Base-by-base conservation (phyloP, 2,329 filamentous ascomycete genomes). In the Monilinia fructicola region DNA sequence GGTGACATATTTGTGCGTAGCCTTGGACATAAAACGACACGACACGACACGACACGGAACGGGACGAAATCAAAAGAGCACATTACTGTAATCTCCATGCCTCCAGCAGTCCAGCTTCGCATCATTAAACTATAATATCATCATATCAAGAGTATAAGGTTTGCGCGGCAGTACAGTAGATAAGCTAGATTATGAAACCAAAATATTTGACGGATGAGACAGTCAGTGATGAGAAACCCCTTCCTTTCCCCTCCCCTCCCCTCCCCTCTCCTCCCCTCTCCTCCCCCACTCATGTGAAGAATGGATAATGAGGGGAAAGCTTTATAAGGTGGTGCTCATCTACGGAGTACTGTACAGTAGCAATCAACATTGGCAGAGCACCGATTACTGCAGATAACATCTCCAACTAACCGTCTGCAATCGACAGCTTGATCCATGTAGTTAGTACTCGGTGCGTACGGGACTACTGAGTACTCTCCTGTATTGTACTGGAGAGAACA, bases 171-270 rank as follows among this genome's bases (percentile, higher is more conserved):
- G 61, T 48, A 59, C 23, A 60, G n/a, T n/a, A n/a, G n/a, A n/a
- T n/a, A n/a, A n/a, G n/a, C n/a, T n/a, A n/a, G n/a, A n/a, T n/a
- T 40, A 38, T 70, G 70, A 71, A 71, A 70, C 70, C 42, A 31
- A 38, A 65, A 48, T 35, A 35, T 3, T 53, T 42, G 44, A 65
- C 59, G 18, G 44, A 65, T 65, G 63, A 65, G 54, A 65, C 54
- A 59, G n/a, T 58, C 11, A 42, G 54, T 40, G 23, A 48, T 18
- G 54, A 65, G 52, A 42, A 26, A 48, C 6, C 40, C 62, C 5
- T 7, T 42, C 53, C 38, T 6, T 18, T 54, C 54, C 54, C n/a
- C n/a, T n/a, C n/a, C n/a, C n/a, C n/a, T n/a, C n/a, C n/a, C n/a
- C n/a, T n/a, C n/a, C n/a, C n/a, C n/a, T n/a, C n/a, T n/a, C n/a